Conservation (phyloP, 225 moss, liverwort and hornwort genomes). For the Lunularia cruciata region DNA sequence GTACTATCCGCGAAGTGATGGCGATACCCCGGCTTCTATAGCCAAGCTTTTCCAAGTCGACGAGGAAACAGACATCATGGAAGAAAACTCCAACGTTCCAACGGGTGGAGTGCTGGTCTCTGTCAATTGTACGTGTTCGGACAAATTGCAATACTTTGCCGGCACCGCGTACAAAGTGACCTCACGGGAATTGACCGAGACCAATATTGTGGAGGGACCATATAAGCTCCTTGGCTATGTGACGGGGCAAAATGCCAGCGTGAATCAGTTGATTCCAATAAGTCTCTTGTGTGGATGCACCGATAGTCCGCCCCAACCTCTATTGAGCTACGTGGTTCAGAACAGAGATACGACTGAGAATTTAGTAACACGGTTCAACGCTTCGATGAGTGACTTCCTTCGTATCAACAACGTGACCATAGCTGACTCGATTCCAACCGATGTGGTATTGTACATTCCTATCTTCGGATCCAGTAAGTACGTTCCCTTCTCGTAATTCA, state of each 20-base stretch:
- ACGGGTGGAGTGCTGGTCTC: conserved; percentile 14
- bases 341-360: conserved; percentile 11
- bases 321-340: conserved; percentile 25
- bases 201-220: not conserved
- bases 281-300: conserved; percentile 31
- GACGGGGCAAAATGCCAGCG: not conserved
- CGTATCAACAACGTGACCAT: conserved; percentile 20
- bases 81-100: not conserved
- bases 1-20: conserved; percentile 15
- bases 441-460: conserved; percentile 26
- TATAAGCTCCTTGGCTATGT: conserved; percentile 12
- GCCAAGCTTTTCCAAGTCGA: conserved; percentile 25
- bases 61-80: conserved; percentile 1
- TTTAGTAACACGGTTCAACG: conserved; percentile 22
- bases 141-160: conserved; percentile 6
- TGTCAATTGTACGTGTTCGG: conserved; percentile 29
- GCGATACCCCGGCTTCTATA: conserved; percentile 10
- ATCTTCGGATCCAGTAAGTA: conserved; percentile 22
- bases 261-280: conserved; percentile 22
- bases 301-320: not conserved
- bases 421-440: not conserved
- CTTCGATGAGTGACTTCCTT: not conserved
- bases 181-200: conserved; percentile 11
- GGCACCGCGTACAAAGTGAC: conserved; percentile 22
- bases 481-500: not conserved